Evolutionary conservation across 2,329 filamentous ascomycete species (phyloP).

Genomic region (Trichoderma atroviride): DNA sequence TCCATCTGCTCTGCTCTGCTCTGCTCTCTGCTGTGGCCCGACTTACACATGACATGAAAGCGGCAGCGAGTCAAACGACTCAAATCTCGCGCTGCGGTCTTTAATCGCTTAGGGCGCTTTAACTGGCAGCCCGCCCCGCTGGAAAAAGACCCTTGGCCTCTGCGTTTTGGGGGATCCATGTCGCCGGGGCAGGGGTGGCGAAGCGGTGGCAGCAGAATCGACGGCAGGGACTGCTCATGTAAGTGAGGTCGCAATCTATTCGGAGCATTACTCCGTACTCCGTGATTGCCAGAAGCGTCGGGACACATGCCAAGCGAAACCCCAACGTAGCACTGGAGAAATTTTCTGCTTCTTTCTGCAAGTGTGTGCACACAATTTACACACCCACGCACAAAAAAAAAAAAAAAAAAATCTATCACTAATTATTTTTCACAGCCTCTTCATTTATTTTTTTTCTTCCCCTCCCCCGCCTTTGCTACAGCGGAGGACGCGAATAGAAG

Average conservation of each 20-base stretch:
- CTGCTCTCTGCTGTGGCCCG: background rate
- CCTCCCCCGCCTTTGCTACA: background rate
- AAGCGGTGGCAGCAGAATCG: slow-evolving; percentile 3
- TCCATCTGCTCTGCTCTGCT: slow-evolving; percentile 3
- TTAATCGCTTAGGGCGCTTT: slow-evolving; percentile 24
- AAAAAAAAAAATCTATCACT: background rate
- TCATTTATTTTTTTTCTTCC: background rate
- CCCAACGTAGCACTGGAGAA: background rate
- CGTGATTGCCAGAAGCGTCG: slow-evolving; percentile 11
- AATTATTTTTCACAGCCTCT: background rate
- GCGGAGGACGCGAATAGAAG: background rate
- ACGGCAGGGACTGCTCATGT: background rate
- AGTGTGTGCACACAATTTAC: background rate
- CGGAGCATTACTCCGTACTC: slow-evolving; percentile 20
- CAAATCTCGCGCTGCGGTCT: background rate
- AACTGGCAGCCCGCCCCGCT: slow-evolving; percentile 1
- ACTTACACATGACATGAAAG: slow-evolving; percentile 15
- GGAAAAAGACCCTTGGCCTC: background rate
- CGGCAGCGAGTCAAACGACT: slow-evolving; percentile 9
- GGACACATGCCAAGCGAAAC: slow-evolving; percentile 1
- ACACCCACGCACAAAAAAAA: slow-evolving; percentile 1
- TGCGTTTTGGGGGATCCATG: slow-evolving; percentile 13
- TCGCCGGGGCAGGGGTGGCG: background rate
- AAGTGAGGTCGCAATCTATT: background rate
- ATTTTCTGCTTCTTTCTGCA: background rate